Base-by-base conservation (phyloP, 345 rosid species). In the Boechera divaricarpa region DNA sequence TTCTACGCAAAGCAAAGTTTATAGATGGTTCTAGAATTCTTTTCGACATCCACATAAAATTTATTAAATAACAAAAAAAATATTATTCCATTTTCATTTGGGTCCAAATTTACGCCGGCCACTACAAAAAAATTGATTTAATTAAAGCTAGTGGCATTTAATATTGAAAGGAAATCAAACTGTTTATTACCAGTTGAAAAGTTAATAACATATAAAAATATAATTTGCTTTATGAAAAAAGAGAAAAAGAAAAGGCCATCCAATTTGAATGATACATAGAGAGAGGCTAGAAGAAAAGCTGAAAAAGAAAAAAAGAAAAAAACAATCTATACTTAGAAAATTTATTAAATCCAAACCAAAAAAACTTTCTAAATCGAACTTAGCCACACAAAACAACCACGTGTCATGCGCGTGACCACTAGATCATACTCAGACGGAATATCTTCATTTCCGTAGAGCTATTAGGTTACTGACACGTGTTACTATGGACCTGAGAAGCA, bases 371-470 rank as follows among this genome's bases (percentile, higher is more conserved):
- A 32, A 24, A 42, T 47, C 41, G 66, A 78, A n/a, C 15, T 24
- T 16, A 26, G 65, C 74, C 78, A 67, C 74, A 67, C 53, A 79
- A 41, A 0, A 38, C n/a, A 72, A 0, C 1, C 15, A 73, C 74
- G 82, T 78, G 82, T 73, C 78, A 24, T 9, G 2, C 36, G 1
- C 0, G 11, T 6, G 1, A 73, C 82, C 82, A 79, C 58, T 35
- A 24, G 77, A 72, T 58, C 51, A 26, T 3, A 33, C 7, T 2
- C 26, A 42, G 41, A 2, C 74, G 69, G 69, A 73, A 72, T 67
- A 73, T 72, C 64, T 60, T 18, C 77, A 32, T 51, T 5, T 52
- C 31, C 51, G 16, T 24, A 61, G 21, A 51, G 62, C 73, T 4
- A 57, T 6, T 66, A 39, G 21, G 10, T 5, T 0, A 41, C 0